Conservation (phyloP, 2,329 filamentous ascomycete species). For the Juglanconis sp. region DNA sequence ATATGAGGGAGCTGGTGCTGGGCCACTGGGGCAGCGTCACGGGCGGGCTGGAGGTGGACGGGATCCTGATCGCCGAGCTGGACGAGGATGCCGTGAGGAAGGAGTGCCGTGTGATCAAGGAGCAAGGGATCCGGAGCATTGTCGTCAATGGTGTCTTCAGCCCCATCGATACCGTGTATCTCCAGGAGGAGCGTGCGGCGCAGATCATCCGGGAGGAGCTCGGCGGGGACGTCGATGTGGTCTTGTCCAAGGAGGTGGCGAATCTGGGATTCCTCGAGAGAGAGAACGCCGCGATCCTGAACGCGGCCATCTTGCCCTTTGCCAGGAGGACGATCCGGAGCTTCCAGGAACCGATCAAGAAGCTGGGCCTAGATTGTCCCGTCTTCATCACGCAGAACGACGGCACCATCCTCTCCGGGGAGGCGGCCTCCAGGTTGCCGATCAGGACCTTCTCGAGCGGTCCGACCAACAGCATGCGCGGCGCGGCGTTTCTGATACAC, state of each 20-base stretch:
- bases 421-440: constrained; percentile 52
- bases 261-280: constrained; percentile 56
- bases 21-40: constrained; percentile 43
- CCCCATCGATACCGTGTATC: constrained; percentile 46
- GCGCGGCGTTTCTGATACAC: constrained; percentile 56
- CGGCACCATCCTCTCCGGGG: constrained; percentile 55
- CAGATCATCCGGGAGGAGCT: constrained; percentile 39
- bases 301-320: constrained; percentile 58
- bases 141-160: constrained; percentile 51
- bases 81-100: constrained; percentile 37
- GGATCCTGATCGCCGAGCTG: constrained; percentile 42
- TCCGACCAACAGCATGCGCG: constrained; percentile 62
- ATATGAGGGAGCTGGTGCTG: constrained; percentile 45
- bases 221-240: constrained; percentile 39
- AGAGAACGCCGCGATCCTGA: constrained; percentile 64
- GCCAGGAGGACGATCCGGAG: constrained; percentile 54
- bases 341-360: constrained; percentile 50
- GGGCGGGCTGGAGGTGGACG: constrained; percentile 52
- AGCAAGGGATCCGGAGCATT: constrained; percentile 43
- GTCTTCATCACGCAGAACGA: constrained; percentile 64
- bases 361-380: constrained; percentile 48
- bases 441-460: constrained; percentile 62
- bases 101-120: constrained; percentile 36
- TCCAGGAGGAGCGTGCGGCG: constrained; percentile 47
- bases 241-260: constrained; percentile 50